Base-by-base conservation (phyloP, 768 basidiomycete genomes). In the Pisolithus albus region DNA sequence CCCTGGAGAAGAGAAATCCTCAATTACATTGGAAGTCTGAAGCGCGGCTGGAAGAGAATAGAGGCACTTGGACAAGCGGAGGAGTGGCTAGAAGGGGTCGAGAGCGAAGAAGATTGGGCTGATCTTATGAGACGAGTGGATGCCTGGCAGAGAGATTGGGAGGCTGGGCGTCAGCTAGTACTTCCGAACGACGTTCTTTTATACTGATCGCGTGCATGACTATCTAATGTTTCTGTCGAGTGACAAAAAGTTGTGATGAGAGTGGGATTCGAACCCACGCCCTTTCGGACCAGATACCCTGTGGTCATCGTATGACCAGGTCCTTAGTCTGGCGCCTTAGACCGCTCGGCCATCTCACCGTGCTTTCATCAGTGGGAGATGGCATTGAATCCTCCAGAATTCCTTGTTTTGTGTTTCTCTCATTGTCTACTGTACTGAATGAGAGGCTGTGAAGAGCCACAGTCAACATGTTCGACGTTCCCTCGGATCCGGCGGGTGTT, bases 251-350 rank as follows among this genome's bases (percentile, higher is more conserved):
- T 9, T 47, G 46, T 47, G 46, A 47, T 47, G 55, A 59, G 68
- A 71, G 70, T 69, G 68, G 68, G 68, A 69, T 69, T 69, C 66
- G 68, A 69, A 69, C 69, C 66, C 68, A 69, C 70, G 68, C 70
- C 70, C 68, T 67, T 66, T 67, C 65, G 67, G 65, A 69, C 65
- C 65, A 67, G 65, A 67, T 67, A 56, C 36, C 47, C 36, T 37
- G 13, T 26, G 32, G 47, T 49, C 47, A 40, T 49, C 47, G 7
- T 24, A 49, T 40, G 47, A 49, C 47, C 39, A 40, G 13, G 47
- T 39, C 47, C 47, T 82, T 83, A 83, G 82, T 86, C 84, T 86
- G 82, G 82, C 84, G 84, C 84, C 84, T 86, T 85, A 83, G 84
- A 86, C 83, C 84, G 82, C 83, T 86, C 84, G 83, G 84, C 84